Evolutionary conservation across 495 filamentous ascomycete species (phyloP).

Genomic region (Penicillium malachiteum): DNA sequence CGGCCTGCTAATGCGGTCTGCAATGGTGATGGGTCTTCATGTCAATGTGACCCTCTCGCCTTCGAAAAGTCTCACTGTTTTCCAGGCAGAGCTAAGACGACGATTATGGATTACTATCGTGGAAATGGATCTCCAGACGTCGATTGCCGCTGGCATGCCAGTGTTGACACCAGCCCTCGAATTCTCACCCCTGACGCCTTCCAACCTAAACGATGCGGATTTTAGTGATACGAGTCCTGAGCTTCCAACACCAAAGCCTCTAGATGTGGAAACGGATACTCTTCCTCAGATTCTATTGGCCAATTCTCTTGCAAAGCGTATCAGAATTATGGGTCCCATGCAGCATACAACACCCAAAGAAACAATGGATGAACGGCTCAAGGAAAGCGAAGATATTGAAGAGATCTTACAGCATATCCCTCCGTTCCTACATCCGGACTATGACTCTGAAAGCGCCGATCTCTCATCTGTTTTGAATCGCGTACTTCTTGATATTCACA

Average conservation of each 20-base stretch:
- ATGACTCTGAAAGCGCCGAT: neutral
- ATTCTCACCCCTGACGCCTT: conserved; percentile 20
- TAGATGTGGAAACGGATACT: conserved; percentile 23
- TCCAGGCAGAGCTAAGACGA: conserved; percentile 35
- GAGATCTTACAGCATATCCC: conserved; percentile 13
- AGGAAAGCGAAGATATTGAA: conserved; percentile 14
- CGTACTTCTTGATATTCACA: conserved; percentile 21
- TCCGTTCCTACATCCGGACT: conserved; percentile 4
- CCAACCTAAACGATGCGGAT: conserved; percentile 43
- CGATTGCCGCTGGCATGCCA: conserved; percentile 39
- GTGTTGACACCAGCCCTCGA: conserved; percentile 31
- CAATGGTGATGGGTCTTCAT: conserved; percentile 62
- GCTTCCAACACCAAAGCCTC: conserved; percentile 31
- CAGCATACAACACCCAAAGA: conserved; percentile 5
- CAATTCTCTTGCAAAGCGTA: conserved; percentile 16
- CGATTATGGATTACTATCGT: conserved; percentile 46
- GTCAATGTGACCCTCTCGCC: conserved; percentile 40
- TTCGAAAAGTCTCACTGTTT: conserved; percentile 20
- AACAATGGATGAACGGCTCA: conserved; percentile 10
- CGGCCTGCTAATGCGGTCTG: conserved; percentile 53
- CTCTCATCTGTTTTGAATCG: conserved; percentile 11
- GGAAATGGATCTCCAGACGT: conserved; percentile 36
- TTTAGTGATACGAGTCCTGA: conserved; percentile 35
- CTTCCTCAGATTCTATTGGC: conserved; percentile 17
- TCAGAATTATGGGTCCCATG: conserved; percentile 14